These are phyloP conservation scores for Yamadazyma membranifaciens DNA, from an alignment of 1,139 yeast species.

Conservation along the genomic window DNA sequence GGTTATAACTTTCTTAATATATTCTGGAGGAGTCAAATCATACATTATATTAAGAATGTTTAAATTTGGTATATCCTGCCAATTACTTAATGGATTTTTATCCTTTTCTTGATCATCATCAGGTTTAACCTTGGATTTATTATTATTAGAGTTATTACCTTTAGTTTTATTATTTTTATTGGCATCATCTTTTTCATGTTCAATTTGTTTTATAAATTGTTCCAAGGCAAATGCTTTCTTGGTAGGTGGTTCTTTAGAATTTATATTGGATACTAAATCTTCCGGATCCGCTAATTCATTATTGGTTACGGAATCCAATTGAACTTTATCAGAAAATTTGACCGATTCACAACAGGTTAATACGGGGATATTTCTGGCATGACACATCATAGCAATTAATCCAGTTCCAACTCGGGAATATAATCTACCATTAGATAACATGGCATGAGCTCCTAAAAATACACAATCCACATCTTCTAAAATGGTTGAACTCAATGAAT, in stretches of 20 bases:
- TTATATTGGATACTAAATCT: constrained; percentile 54
- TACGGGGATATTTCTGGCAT: constrained; percentile 86
- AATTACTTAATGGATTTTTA: constrained; percentile 50
- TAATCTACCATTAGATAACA: constrained; percentile 90
- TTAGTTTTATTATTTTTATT: constrained; percentile 9
- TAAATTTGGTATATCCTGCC: constrained; percentile 63
- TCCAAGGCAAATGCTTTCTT: constrained; percentile 66
- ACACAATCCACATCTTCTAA: constrained; percentile 82
- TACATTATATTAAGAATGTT: constrained; percentile 83
- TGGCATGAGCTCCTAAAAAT: constrained; percentile 94
- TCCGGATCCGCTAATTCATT: constrained; percentile 91
- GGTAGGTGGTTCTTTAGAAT: constrained; percentile 51
- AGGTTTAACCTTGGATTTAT: constrained; percentile 13
- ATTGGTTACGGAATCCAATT: constrained; percentile 88
- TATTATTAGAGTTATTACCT: constrained; percentile 8
- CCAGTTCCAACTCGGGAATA: constrained; percentile 96
- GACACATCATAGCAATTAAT: constrained; percentile 86
- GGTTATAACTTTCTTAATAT: constrained; percentile 90
- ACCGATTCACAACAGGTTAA: constrained; percentile 93
- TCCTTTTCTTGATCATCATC: constrained; percentile 14
- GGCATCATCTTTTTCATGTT: constrained; percentile 18
- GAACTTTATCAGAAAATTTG: constrained; percentile 93
- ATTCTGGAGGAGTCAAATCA: constrained; percentile 93
- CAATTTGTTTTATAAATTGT: constrained; percentile 53
- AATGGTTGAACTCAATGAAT: constrained; percentile 75